Percentiles rank a stretch among this genome's conserved stretches.
Evolutionary conservation across 2,329 filamentous ascomycete species (phyloP).

Genomic region (Fusarium anthophilum): DNA sequence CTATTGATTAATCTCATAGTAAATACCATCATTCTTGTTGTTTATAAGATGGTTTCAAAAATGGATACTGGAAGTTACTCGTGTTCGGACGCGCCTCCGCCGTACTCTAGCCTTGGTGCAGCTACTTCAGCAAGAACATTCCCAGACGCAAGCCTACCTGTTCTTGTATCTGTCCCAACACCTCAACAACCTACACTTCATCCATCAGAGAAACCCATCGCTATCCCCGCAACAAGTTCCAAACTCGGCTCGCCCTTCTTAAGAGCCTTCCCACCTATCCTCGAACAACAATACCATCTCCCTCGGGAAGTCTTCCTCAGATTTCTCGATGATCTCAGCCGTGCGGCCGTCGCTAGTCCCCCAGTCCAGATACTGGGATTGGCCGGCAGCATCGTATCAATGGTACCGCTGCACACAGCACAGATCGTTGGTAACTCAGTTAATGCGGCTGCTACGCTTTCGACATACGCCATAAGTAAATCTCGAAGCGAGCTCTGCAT

Average conservation of each 20-base stretch:
- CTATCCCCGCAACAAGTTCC: neutral
- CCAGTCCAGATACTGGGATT: neutral
- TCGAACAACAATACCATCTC: neutral
- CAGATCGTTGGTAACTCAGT: neutral
- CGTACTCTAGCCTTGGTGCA: neutral
- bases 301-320: neutral
- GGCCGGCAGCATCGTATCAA: neutral
- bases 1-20: neutral
- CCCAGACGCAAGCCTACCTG: fast-evolving
- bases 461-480: neutral
- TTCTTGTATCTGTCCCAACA: neutral
- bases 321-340: neutral
- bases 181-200: neutral
- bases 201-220: neutral
- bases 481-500: neutral
- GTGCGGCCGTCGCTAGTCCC: neutral
- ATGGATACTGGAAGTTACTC: neutral
- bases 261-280: neutral
- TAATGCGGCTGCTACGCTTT: neutral
- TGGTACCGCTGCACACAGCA: neutral
- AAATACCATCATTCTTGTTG: fast-evolving
- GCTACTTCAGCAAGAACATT: neutral
- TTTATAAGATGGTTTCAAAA: too few species aligned
- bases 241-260: neutral
- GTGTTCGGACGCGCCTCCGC: neutral